Conservation (phyloP, 2,329 filamentous ascomycete species). For the Colletotrichum falcatum region DNA sequence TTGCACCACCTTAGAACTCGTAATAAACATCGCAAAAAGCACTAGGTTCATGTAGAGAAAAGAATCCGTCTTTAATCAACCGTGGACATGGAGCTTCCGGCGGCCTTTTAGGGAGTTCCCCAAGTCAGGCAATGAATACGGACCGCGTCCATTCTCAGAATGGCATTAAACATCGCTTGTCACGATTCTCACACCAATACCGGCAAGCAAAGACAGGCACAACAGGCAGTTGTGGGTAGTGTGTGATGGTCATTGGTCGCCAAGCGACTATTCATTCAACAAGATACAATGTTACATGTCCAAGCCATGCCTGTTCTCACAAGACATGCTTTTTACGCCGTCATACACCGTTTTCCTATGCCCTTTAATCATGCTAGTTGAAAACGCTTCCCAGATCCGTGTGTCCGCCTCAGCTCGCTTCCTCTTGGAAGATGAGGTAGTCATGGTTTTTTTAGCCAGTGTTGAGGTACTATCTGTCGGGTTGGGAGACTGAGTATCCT, state of each 20-base stretch:
- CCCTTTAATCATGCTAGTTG: slow-evolving; percentile 28
- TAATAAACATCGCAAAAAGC: neutral
- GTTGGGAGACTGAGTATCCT: neutral
- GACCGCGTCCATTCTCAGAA: neutral
- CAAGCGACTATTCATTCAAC: slow-evolving; percentile 3
- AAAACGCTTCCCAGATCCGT: slow-evolving; percentile 33
- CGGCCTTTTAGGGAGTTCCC: too few species aligned
- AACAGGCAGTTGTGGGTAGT: neutral
- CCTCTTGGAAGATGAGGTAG: slow-evolving; percentile 29
- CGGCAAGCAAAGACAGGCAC: neutral
- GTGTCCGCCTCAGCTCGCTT: slow-evolving; percentile 25
- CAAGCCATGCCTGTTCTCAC: neutral
- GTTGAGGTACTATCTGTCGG: slow-evolving; percentile 11
- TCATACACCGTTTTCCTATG: slow-evolving; percentile 21
- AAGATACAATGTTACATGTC: slow-evolving; percentile 26
- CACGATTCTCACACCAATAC: neutral
- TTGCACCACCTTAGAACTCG: neutral
- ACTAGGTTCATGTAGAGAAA: neutral
- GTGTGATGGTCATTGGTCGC: slow-evolving; percentile 18
- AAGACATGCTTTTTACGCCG: slow-evolving; percentile 16
- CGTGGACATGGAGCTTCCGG: too few species aligned
- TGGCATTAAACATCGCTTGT: fast-evolving
- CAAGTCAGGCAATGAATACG: too few species aligned
- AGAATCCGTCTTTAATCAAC: too few species aligned
- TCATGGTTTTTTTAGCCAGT: slow-evolving; percentile 22